Evolutionary conservation across 208 protist genomes (phyloP).

Genomic region (Acanthamoeba royreba): DNA sequence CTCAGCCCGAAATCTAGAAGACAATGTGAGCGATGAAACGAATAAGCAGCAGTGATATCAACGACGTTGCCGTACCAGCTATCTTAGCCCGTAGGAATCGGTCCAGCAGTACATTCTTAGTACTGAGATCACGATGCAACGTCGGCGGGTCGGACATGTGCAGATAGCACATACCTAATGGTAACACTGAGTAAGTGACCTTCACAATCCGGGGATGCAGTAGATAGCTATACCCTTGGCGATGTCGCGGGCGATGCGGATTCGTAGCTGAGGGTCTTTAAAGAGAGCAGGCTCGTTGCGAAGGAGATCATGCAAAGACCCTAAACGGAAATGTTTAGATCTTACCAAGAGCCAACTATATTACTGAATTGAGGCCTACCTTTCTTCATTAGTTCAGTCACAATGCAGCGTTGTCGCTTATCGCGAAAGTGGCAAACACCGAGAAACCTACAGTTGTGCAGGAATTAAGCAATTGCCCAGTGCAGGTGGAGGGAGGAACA

Average conservation of each 20-base stretch:
- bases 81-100: background rate
- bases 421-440: background rate
- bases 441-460: background rate
- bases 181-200: too few relatives aligned
- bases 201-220: too few relatives aligned
- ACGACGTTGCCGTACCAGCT: background rate
- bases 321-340: too few relatives aligned
- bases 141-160: slow-evolving; percentile 57
- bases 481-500: too few relatives aligned
- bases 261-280: background rate
- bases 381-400: background rate
- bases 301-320: background rate
- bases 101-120: slow-evolving; percentile 50
- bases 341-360: too few relatives aligned
- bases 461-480: too few relatives aligned
- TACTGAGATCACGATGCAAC: slow-evolving; percentile 64
- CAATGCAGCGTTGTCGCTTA: background rate
- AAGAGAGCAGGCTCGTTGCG: background rate
- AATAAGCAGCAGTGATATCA: too few relatives aligned
- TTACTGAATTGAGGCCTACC: background rate
- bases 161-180: slow-evolving; percentile 56
- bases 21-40: background rate
- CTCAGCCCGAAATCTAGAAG: background rate
- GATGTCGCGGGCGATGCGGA: slow-evolving; percentile 59
- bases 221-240: slow-evolving; percentile 58